Percentiles rank a stretch among this genome's conserved stretches.
phyloP scores from a whole-genome alignment of 2,329 filamentous ascomycete species.

The Epicoccum nigrum region DNA sequence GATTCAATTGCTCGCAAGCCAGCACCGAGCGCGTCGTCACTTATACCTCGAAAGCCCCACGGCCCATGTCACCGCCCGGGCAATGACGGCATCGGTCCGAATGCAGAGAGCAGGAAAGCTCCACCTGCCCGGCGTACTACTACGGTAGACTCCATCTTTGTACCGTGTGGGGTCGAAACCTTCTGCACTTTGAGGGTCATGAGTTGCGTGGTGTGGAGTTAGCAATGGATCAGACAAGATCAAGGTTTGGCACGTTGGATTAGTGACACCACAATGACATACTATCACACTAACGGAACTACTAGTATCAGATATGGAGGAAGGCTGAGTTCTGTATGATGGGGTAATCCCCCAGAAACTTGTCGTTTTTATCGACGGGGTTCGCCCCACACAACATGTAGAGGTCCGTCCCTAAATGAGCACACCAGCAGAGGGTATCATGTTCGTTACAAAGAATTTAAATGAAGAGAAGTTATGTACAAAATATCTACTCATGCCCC shows the following conservation, averaged over 20 bases:
- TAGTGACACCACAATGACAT: no score
- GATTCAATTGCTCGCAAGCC: not conserved
- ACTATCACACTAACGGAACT: slow-evolving; percentile 10
- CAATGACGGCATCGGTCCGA: slow-evolving; percentile 14
- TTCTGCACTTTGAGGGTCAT: not conserved
- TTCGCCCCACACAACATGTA: no score
- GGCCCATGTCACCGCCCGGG: slow-evolving; percentile 5
- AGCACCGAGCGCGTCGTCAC: not conserved
- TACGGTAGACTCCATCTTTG: not conserved
- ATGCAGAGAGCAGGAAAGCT: not conserved
- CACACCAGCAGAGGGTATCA: no score
- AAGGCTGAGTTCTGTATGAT: no score
- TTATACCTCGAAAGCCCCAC: slow-evolving; percentile 1
- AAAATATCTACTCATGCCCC: not conserved
- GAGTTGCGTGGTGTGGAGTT: not conserved
- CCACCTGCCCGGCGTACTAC: slow-evolving; percentile 2
- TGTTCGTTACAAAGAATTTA: no score
- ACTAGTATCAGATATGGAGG: no score
- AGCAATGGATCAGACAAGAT: no score
- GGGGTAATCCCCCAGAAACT: no score
- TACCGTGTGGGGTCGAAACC: not conserved
- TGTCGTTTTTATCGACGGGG: no score
- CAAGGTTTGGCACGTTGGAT: not conserved
- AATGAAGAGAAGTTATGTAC: slow-evolving; percentile 7
- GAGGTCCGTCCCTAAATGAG: no score